Evolutionary conservation across 2,329 filamentous ascomycete genomes (phyloP).

Genomic region (Didymella glomerata): DNA sequence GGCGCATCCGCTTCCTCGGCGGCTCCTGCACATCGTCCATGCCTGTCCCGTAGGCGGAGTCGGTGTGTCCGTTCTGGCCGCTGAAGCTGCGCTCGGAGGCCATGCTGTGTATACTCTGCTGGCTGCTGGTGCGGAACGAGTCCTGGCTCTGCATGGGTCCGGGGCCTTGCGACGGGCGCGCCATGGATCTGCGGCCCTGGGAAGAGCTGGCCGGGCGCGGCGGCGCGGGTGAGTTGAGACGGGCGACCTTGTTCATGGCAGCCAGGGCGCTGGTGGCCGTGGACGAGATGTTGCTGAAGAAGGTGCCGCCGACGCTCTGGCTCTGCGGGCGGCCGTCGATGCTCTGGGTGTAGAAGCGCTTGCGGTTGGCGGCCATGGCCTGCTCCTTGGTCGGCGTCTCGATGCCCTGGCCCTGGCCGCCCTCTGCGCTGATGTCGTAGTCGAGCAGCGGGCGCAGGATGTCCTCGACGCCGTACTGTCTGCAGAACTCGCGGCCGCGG

Average conservation of each 20-base stretch:
- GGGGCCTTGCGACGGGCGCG: slow-evolving; percentile 62
- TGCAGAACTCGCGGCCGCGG: slow-evolving; percentile 89
- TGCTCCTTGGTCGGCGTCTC: slow-evolving; percentile 99
- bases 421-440: slow-evolving; percentile 81
- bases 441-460: slow-evolving; percentile 76
- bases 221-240: slow-evolving; percentile 81
- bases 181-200: slow-evolving; percentile 72
- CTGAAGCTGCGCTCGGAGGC: slow-evolving; percentile 78
- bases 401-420: slow-evolving; percentile 76
- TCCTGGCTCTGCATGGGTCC: slow-evolving; percentile 69
- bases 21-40: slow-evolving; percentile 71
- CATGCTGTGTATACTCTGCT: slow-evolving; percentile 77
- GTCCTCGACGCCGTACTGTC: slow-evolving; percentile 79
- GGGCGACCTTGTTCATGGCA: slow-evolving; percentile 89
- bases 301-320: slow-evolving; percentile 76
- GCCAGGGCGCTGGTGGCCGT: slow-evolving; percentile 93
- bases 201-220: slow-evolving; percentile 70
- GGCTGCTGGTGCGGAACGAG: slow-evolving; percentile 75
- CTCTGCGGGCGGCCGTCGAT: slow-evolving; percentile 73
- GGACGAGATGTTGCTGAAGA: slow-evolving; percentile 96
- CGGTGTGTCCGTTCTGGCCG: slow-evolving; percentile 59
- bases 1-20: slow-evolving; percentile 77
- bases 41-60: slow-evolving; percentile 73
- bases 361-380: slow-evolving; percentile 91
- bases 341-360: slow-evolving; percentile 84